Conservation (phyloP, 106 monocot species). For the Dioscorea alata region DNA sequence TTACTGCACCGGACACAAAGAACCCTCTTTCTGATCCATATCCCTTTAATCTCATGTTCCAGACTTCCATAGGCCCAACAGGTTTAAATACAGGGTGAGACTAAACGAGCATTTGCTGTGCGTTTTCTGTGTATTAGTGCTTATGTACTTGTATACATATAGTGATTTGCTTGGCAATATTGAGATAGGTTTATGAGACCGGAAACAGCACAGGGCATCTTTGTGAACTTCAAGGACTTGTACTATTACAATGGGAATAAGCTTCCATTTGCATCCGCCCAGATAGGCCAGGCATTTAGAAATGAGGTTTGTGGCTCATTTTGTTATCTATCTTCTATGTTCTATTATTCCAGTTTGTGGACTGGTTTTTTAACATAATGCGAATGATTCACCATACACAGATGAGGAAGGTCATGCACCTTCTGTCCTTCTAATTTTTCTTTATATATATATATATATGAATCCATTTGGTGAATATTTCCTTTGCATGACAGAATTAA, state of each 20-base stretch:
- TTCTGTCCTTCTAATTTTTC: too few relatives aligned
- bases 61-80: constrained; percentile 88
- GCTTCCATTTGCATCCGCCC: constrained; percentile 97
- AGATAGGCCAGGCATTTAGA: constrained; percentile 93
- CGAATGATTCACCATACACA: too few relatives aligned
- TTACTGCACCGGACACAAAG: constrained; percentile 82
- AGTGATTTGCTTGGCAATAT: background rate
- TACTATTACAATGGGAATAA: constrained; percentile 94
- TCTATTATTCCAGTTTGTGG: background rate
- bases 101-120: background rate
- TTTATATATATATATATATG: too few relatives aligned
- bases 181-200: constrained; percentile 83
- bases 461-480: too few relatives aligned
- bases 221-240: constrained; percentile 93
- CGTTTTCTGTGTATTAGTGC: background rate
- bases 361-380: background rate
- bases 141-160: background rate
- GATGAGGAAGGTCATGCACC: too few relatives aligned
- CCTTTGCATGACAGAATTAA: too few relatives aligned
- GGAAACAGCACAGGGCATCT: constrained; percentile 96
- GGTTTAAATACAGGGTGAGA: constrained; percentile 70
- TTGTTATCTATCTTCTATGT: background rate
- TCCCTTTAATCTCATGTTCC: constrained; percentile 99
- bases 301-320: constrained; percentile 66
- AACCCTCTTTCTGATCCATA: constrained; percentile 88